Evolutionary conservation across 1,139 yeast genomes (phyloP).

Genomic region (Diutina pseudorugosa): DNA sequence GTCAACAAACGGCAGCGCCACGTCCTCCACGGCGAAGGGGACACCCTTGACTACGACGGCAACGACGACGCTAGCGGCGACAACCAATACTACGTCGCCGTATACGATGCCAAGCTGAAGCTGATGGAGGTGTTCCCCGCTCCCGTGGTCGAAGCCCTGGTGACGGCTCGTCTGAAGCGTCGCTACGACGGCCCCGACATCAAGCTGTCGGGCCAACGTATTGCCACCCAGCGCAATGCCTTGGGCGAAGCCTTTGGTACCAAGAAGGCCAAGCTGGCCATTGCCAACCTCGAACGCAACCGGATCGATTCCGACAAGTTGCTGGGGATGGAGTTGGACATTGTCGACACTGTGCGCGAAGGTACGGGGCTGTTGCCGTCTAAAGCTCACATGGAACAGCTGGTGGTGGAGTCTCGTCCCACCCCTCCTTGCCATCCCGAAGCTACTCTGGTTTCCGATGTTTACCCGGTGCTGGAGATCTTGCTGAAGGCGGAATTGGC

Average conservation of each 20-base stretch:
- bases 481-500: conserved; percentile 58
- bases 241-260: conserved; percentile 97
- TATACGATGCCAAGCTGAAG: conserved; percentile 51
- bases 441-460: conserved; percentile 72
- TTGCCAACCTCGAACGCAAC: conserved; percentile 69
- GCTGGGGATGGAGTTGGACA: conserved; percentile 63
- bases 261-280: conserved; percentile 87
- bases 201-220: conserved; percentile 42
- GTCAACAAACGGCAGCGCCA: conserved; percentile 31
- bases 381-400: conserved; percentile 41
- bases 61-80: conserved; percentile 25
- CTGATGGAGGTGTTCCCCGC: conserved; percentile 51
- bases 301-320: conserved; percentile 75
- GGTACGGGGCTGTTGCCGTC: conserved; percentile 68
- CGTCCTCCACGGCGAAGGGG: conserved; percentile 69
- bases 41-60: conserved; percentile 64
- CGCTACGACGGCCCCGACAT: conserved; percentile 48
- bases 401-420: conserved; percentile 58
- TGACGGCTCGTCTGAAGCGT: conserved; percentile 41
- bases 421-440: conserved; percentile 67
- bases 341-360: conserved; percentile 66
- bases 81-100: conserved; percentile 47
- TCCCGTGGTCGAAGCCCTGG: conserved; percentile 44
- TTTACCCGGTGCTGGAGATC: conserved; percentile 63
- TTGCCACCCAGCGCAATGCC: conserved; percentile 55